These are phyloP conservation scores for Chalciporus piperatus DNA, from an alignment of 768 basidiomycete genomes.

Conservation along the genomic window DNA sequence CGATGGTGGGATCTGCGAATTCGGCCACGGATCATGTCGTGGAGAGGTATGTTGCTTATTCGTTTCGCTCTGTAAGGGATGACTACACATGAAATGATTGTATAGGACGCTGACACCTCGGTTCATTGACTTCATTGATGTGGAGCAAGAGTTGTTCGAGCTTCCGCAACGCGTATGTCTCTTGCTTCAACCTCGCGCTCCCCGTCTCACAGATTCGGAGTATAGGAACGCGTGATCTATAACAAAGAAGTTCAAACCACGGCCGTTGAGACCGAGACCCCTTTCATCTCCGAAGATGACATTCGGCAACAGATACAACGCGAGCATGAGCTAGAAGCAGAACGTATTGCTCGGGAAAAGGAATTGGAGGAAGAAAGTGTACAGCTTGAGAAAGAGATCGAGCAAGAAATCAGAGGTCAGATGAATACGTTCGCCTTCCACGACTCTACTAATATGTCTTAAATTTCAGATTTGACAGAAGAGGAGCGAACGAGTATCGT, in stretches of 20 bases:
- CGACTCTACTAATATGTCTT: constrained; percentile 1
- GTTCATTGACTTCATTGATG: constrained; percentile 75
- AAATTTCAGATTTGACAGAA: constrained; percentile 69
- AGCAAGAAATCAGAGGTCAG: constrained; percentile 81
- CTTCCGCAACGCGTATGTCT: constrained; percentile 74
- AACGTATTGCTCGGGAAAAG: constrained; percentile 65
- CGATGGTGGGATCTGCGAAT: constrained; percentile 46
- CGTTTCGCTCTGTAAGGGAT: background rate
- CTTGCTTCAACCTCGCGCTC: background rate
- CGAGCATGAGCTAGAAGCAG: constrained; percentile 70
- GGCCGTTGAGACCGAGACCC: constrained; percentile 54
- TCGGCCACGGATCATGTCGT: constrained; percentile 66
- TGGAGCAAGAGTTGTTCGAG: constrained; percentile 88
- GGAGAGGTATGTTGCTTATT: constrained; percentile 52
- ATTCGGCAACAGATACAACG: constrained; percentile 63
- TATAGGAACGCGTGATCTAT: constrained; percentile 73
- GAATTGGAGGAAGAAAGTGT: constrained; percentile 82
- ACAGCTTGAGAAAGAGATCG: constrained; percentile 81
- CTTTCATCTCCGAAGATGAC: constrained; percentile 62
- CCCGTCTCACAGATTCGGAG: background rate
- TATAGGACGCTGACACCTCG: constrained; percentile 61
- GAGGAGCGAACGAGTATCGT: constrained; percentile 82
- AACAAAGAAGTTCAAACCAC: constrained; percentile 85
- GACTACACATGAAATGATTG: constrained; percentile 2
- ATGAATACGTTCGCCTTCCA: background rate